Conservation (phyloP, 2,329 filamentous ascomycete genomes). For the Scedosporium minutisporum region DNA sequence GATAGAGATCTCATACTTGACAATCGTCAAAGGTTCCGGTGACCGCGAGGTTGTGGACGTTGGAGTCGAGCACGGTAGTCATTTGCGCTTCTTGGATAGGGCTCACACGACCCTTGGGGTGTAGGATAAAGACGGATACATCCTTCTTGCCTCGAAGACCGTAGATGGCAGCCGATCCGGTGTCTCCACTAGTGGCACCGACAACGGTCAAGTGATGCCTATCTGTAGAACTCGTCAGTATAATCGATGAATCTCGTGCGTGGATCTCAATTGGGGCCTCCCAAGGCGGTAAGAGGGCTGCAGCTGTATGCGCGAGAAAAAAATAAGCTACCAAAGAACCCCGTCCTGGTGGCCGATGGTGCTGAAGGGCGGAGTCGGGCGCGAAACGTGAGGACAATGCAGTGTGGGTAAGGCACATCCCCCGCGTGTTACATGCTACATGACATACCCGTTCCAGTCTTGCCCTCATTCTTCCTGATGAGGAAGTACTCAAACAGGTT, state of each 20-base stretch:
- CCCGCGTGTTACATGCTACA: neutral
- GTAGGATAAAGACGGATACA: constrained; percentile 89
- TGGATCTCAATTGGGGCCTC: neutral
- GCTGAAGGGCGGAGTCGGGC: neutral
- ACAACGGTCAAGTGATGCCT: constrained; percentile 78
- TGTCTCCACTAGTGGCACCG: constrained; percentile 79
- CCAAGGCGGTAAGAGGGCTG: neutral
- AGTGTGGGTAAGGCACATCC: neutral
- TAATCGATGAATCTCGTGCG: neutral
- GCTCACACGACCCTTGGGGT: constrained; percentile 82
- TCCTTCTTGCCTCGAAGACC: constrained; percentile 92
- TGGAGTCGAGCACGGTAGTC: constrained; percentile 83
- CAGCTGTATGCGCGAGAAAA: neutral
- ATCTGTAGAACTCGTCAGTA: constrained; percentile 30
- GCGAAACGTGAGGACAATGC: neutral
- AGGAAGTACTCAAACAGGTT: constrained; percentile 91
- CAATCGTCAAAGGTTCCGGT: constrained; percentile 93
- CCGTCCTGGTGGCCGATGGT: neutral
- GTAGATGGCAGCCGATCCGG: constrained; percentile 91
- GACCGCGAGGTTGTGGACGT: constrained; percentile 87
- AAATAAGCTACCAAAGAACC: neutral
- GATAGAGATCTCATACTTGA: constrained; percentile 44
- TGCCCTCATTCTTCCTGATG: constrained; percentile 60
- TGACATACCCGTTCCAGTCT: constrained; percentile 43
- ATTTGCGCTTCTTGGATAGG: constrained; percentile 94